phyloP scores from a whole-genome alignment of 441 rosid genomes.

The Bocquillonia castaneifolia region DNA sequence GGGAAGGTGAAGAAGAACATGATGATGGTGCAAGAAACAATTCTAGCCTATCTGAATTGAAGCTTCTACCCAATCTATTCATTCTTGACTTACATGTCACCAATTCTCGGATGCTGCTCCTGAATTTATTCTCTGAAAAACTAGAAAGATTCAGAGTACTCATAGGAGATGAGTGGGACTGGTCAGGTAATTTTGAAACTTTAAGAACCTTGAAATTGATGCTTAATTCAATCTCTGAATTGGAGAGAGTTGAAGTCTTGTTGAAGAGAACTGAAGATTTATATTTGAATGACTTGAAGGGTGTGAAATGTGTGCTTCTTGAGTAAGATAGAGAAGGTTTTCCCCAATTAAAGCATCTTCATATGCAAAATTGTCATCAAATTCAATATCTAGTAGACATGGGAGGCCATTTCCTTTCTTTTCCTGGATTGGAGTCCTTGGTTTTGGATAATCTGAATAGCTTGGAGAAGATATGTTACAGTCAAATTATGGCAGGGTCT shows the following conservation, averaged over 20 bases:
- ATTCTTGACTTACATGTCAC: background rate
- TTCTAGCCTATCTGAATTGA: conserved; percentile 15
- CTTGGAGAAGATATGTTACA: conserved; percentile 2
- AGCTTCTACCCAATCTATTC: background rate
- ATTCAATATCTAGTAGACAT: background rate
- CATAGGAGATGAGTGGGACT: conserved; percentile 6
- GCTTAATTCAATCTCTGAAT: background rate
- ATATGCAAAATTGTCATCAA: background rate
- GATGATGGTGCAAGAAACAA: background rate
- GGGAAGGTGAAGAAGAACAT: conserved; percentile 26
- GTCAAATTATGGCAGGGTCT: background rate
- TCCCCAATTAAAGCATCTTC: conserved; percentile 19
- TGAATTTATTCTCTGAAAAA: background rate
- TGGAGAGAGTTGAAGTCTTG: background rate
- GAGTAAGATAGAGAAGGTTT: conserved; percentile 13
- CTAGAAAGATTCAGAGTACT: conserved; percentile 9
- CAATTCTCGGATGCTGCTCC: background rate
- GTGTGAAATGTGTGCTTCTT: background rate
- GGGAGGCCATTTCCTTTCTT: background rate
- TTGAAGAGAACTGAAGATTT: conserved; percentile 12
- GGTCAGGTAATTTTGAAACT: background rate
- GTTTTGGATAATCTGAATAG: background rate
- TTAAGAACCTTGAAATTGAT: conserved; percentile 12
- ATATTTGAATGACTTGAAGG: background rate
- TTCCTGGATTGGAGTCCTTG: conserved; percentile 13